Evolutionary conservation across 768 basidiomycete species (phyloP).

Genomic region (Naganishia antarctica): DNA sequence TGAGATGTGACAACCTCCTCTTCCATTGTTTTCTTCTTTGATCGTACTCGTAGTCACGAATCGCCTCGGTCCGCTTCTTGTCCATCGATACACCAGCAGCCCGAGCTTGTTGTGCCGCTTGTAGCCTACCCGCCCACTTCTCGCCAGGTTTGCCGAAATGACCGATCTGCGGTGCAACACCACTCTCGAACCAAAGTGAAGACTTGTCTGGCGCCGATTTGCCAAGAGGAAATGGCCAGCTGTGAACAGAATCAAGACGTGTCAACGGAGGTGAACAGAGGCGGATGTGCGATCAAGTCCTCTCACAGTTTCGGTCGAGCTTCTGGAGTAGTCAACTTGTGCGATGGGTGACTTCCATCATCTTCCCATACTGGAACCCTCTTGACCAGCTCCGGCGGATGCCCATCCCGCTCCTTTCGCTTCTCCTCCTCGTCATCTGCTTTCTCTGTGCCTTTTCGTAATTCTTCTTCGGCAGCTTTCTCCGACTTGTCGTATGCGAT

Average conservation of each 20-base stretch:
- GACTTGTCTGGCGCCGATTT: slow-evolving; percentile 19
- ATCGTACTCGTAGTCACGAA: slow-evolving; percentile 27
- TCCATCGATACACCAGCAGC: neutral
- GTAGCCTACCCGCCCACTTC: slow-evolving; percentile 6
- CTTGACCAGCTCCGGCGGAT: slow-evolving; percentile 6
- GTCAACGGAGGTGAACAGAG: neutral
- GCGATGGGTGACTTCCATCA: slow-evolving; percentile 23
- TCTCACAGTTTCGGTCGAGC: slow-evolving; percentile 27
- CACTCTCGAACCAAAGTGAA: slow-evolving; percentile 27
- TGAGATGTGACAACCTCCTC: slow-evolving; percentile 25
- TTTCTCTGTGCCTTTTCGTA: neutral
- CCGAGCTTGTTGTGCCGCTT: slow-evolving; percentile 9
- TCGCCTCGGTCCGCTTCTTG: slow-evolving; percentile 19
- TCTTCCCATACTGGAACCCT: slow-evolving; percentile 29
- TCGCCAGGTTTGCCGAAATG: slow-evolving; percentile 24
- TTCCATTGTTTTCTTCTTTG: slow-evolving; percentile 28
- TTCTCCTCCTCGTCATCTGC: slow-evolving; percentile 2
- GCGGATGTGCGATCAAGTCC: neutral
- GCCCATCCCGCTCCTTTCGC: neutral
- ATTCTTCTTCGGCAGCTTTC: slow-evolving; percentile 13
- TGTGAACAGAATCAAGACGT: neutral
- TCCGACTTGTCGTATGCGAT: slow-evolving; percentile 27
- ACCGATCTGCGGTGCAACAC: slow-evolving; percentile 19
- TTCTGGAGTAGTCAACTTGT: slow-evolving; percentile 16
- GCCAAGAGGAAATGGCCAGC: slow-evolving; percentile 30